Evolutionary conservation across 106 monocot genomes (phyloP).

Genomic region (Hemerocallis citrina): DNA sequence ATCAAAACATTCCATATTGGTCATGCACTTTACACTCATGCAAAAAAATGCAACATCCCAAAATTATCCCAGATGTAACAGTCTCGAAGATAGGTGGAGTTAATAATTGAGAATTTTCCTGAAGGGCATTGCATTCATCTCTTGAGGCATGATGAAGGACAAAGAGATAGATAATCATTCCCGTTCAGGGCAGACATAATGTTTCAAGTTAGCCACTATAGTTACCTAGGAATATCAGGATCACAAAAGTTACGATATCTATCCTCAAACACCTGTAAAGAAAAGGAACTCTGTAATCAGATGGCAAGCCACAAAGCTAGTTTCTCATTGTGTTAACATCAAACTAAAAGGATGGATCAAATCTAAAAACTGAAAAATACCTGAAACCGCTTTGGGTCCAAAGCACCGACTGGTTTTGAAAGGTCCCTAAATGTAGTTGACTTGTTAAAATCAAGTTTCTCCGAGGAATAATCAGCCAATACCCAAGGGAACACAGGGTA

Average conservation of each 20-base stretch:
- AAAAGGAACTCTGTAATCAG: background rate
- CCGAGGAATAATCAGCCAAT: constrained; percentile 92
- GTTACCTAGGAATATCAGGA: constrained; percentile 98
- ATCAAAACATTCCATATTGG: background rate
- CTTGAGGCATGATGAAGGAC: background rate
- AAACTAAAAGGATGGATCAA: background rate
- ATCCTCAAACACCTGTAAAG: constrained; percentile 89
- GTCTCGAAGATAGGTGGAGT: background rate
- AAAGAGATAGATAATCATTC: background rate
- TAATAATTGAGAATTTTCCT: background rate
- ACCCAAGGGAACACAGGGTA: constrained; percentile 99
- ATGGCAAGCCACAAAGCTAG: background rate
- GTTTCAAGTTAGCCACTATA: background rate
- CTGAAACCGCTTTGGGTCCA: constrained; percentile 86
- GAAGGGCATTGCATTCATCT: background rate
- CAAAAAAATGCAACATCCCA: background rate
- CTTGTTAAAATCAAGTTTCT: constrained; percentile 91
- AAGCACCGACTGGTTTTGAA: constrained; percentile 92
- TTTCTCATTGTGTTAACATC: background rate
- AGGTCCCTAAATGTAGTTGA: constrained; percentile 96
- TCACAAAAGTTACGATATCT: constrained; percentile 91
- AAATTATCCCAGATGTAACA: background rate
- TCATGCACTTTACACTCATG: background rate
- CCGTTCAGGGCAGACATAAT: background rate
- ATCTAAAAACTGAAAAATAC: constrained; percentile 23